Base-by-base conservation (phyloP, 2,329 filamentous ascomycete species). In the Cercospora brassicicola region DNA sequence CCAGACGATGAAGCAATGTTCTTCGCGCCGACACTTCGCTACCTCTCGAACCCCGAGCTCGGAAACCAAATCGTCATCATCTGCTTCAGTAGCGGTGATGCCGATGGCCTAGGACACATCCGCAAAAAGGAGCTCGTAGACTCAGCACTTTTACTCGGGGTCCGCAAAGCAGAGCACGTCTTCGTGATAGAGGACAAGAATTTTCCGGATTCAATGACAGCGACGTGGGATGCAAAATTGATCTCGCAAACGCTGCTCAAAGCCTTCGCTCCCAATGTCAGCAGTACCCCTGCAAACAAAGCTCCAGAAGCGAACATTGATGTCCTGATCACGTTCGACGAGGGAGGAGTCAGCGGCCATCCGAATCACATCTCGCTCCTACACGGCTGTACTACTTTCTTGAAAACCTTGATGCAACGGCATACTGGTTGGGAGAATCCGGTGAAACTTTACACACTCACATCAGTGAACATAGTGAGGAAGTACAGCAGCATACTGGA, bases 1-100 rank as follows among this genome's bases (percentile, higher is more conserved):
- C 95, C 95, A 0, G 95, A 99, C 81, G 95, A 99, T 77, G 95
- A 99, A 83, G 95, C 94, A 79, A 99, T 99, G 95, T 99, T 99
- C 85, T 99, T 99, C 81, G 89, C 93, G 71, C 95, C 95, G 0
- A 91, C 93, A 0, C 85, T 98, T 13, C 85, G 96, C 74, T 89
- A 91, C n/a, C 86, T 99, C 67, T 94, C 93, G 18, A 85, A 87
- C 13, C 92, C 93, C 3, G 88, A 89, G 67, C 85, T 90, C 20
- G 91, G 92, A 3, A 98, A 99, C 81, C 93, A 96, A 78, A 86
- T 99, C 77, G 95, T 96, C 82, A 96, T 99, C 71, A 82, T 98
- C 65, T 99, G 95, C 81, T 83, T 99, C 71, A 96, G 92, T 81
- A 94, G 89, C 72, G 94, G 92, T 90, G 86, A 98, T 78, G 93